These are phyloP conservation scores for Pseudogymnoascus sp. DNA, from an alignment of 2,329 filamentous ascomycete genomes.

Conservation along the genomic window DNA sequence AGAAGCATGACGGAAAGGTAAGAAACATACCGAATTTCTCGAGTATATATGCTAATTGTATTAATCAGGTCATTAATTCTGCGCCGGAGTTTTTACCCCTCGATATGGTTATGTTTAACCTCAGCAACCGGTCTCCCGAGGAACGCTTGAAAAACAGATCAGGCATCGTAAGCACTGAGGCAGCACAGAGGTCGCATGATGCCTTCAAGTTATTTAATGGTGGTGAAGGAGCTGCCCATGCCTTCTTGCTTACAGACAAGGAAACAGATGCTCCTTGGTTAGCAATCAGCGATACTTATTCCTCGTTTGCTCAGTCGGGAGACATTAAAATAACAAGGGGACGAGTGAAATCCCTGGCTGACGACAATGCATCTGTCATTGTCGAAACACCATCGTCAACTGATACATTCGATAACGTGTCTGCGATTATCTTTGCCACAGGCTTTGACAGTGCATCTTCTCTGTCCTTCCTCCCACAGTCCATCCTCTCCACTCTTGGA, in stretches of 20 bases:
- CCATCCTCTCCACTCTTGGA: constrained; percentile 49
- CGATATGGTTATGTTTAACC: constrained; percentile 66
- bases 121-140: constrained; percentile 50
- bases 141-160: constrained; percentile 52
- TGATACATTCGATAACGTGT: constrained; percentile 46
- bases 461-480: constrained; percentile 54
- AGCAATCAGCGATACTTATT: constrained; percentile 64
- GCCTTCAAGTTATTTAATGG: constrained; percentile 27
- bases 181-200: constrained; percentile 46
- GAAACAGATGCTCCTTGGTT: constrained; percentile 52
- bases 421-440: constrained; percentile 65
- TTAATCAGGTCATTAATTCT: constrained; percentile 25
- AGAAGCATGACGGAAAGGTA: constrained; percentile 32
- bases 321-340: constrained; percentile 40
- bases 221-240: constrained; percentile 29
- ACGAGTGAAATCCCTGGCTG: constrained; percentile 13
- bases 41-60: neutral
- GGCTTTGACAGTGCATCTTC: constrained; percentile 62
- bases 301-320: constrained; percentile 64
- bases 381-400: constrained; percentile 14
- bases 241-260: constrained; percentile 28
- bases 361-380: neutral
- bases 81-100: constrained; percentile 62
- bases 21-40: constrained; percentile 12
- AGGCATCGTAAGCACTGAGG: constrained; percentile 55